A percentile compares a stretch with the other conserved stretches of the same genome.
Conservation (phyloP, 1,284 basidiomycete genomes). For the Caloboletus inedulis region DNA sequence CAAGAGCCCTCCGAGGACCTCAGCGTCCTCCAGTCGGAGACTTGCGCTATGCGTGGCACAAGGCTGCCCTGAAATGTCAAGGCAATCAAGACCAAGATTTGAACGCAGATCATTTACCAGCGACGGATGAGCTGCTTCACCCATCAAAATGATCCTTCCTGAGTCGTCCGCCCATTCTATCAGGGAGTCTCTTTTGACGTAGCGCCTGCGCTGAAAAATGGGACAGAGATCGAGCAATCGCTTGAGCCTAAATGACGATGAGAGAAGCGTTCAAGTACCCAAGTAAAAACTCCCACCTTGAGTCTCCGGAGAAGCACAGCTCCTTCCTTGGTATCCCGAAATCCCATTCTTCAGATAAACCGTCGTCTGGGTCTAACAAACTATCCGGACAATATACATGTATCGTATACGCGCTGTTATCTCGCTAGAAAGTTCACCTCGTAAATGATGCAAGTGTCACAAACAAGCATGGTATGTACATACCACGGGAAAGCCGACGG, state of each 20-base stretch:
- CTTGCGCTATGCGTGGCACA: constrained; percentile 30
- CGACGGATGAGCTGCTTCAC: constrained; percentile 43
- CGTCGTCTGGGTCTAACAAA: not conserved
- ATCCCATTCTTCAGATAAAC: constrained; percentile 8
- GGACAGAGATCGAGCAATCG: constrained; percentile 19
- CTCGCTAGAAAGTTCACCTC: constrained; percentile 6
- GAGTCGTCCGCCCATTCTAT: constrained; percentile 34
- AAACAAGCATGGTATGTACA: not conserved
- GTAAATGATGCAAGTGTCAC: not conserved
- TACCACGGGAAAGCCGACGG: constrained; percentile 27
- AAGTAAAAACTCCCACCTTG: constrained; percentile 7
- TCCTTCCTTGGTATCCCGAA: constrained; percentile 9
- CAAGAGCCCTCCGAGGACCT: constrained; percentile 42
- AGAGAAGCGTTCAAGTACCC: not conserved
- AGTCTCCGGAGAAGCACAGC: constrained; percentile 15
- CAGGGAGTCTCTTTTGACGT: constrained; percentile 7
- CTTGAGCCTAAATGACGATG: constrained; percentile 9
- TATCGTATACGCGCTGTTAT: constrained; percentile 15
- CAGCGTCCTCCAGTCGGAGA: constrained; percentile 37
- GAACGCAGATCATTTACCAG: constrained; percentile 18
- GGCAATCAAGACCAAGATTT: not conserved
- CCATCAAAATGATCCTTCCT: constrained; percentile 39
- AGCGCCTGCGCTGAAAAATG: constrained; percentile 9
- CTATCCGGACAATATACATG: constrained; percentile 18
- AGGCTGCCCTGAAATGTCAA: constrained; percentile 23